Percentiles rank a stretch among this genome's conserved stretches.
phyloP scores from a whole-genome alignment of 805 yeast species.

The Metschnikowia cubensis region DNA sequence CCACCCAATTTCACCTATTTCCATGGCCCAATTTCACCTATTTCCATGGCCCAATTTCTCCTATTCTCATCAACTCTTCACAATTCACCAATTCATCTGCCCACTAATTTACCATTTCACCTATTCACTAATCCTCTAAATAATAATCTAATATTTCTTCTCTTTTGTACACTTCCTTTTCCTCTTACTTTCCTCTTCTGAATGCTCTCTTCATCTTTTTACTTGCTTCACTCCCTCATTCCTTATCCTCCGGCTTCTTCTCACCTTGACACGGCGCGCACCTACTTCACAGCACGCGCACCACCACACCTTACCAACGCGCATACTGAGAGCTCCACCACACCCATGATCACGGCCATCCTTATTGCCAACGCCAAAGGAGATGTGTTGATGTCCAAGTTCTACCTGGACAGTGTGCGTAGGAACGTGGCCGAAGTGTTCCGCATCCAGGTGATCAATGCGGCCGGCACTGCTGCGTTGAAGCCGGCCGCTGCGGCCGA shows the following conservation, averaged over 20 bases:
- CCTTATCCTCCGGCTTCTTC: neutral
- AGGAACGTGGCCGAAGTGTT: constrained; percentile 82
- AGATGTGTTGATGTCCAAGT: constrained; percentile 72
- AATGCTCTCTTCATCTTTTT: neutral
- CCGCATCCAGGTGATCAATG: constrained; percentile 83
- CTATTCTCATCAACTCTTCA: too few relatives aligned
- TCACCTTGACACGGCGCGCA: neutral
- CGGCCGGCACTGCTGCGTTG: constrained; percentile 27
- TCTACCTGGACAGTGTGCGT: constrained; percentile 71
- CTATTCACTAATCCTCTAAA: too few relatives aligned
- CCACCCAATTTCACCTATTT: too few relatives aligned
- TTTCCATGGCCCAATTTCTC: too few relatives aligned
- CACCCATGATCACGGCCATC: constrained; percentile 74
- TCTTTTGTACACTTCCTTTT: too few relatives aligned
- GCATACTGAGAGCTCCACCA: neutral
- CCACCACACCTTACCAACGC: neutral
- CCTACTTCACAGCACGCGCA: neutral
- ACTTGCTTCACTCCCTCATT: neutral
- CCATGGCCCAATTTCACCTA: too few relatives aligned
- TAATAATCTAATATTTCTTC: too few relatives aligned
- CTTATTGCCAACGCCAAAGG: constrained; percentile 77
- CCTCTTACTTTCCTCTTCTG: too few relatives aligned
- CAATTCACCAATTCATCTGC: too few relatives aligned
- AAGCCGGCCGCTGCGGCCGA: constrained; percentile 19
- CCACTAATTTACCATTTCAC: too few relatives aligned